Evolutionary conservation across 176 grass and related monocot species (phyloP).

Genomic region (Microstegium vimineum): DNA sequence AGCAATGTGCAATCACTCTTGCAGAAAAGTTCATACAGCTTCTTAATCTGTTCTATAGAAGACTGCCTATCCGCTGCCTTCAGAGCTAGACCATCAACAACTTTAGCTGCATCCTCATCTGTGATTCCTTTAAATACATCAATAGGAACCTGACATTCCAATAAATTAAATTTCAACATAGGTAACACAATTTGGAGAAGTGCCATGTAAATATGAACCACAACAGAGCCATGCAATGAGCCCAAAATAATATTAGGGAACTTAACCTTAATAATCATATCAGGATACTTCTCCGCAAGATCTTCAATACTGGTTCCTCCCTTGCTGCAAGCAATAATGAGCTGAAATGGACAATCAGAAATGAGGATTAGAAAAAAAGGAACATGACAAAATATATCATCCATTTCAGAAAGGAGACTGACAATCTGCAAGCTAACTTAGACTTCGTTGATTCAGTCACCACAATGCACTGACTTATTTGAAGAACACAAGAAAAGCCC

Average conservation of each 20-base stretch:
- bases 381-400: background rate
- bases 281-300: conserved; percentile 92
- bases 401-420: background rate
- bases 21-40: conserved; percentile 88
- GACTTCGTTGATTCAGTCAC: background rate
- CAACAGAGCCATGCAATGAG: background rate
- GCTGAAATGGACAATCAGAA: conserved; percentile 46
- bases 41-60: conserved; percentile 98
- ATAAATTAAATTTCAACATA: conserved; percentile 25
- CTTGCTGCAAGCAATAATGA: conserved; percentile 95
- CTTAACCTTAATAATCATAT: conserved; percentile 97
- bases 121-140: conserved; percentile 98
- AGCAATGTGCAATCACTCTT: conserved; percentile 82
- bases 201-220: background rate
- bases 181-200: background rate
- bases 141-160: conserved; percentile 72
- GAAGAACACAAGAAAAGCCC: background rate
- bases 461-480: background rate
- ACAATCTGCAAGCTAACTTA: conserved; percentile 6
- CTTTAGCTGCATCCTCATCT: conserved; percentile 93
- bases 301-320: conserved; percentile 99
- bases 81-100: conserved; percentile 89
- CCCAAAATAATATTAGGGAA: conserved; percentile 13
- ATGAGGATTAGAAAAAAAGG: background rate
- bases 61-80: conserved; percentile 77